Evolutionary conservation across 2,329 filamentous ascomycete genomes (phyloP).

Genomic region (Diplodia mutila): DNA sequence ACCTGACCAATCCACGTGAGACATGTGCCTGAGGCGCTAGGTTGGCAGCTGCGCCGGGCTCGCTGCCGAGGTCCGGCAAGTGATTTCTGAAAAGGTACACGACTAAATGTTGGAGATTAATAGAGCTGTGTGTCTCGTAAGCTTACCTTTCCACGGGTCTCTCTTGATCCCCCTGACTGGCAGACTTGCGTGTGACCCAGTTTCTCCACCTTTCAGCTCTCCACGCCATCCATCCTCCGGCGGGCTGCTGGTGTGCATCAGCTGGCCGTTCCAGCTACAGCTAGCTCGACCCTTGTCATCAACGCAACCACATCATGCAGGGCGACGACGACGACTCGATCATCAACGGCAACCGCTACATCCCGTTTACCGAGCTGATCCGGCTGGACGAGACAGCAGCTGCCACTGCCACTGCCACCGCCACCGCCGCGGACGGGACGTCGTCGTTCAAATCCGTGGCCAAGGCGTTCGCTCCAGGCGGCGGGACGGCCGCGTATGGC

Average conservation of each 20-base stretch:
- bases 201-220: slow-evolving; percentile 13
- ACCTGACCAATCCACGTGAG: not conserved
- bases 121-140: not conserved
- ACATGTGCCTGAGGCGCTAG: not conserved
- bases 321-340: slow-evolving; percentile 9
- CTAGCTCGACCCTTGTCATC: slow-evolving; percentile 19
- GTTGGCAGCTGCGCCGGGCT: too few relatives aligned
- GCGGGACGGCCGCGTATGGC: slow-evolving; percentile 53
- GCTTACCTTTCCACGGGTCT: slow-evolving; percentile 9
- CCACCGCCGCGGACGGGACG: slow-evolving; percentile 41
- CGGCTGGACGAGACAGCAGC: slow-evolving; percentile 40
- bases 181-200: slow-evolving; percentile 8
- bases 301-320: slow-evolving; percentile 13
- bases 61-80: slow-evolving; percentile 11
- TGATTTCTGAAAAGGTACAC: not conserved
- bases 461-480: slow-evolving; percentile 49
- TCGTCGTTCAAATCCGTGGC: slow-evolving; percentile 42
- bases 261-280: not conserved
- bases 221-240: not conserved
- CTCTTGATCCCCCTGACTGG: not conserved
- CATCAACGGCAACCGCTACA: slow-evolving; percentile 27
- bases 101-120: not conserved
- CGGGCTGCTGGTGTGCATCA: slow-evolving; percentile 3
- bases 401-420: too few relatives aligned
- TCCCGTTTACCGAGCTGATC: slow-evolving; percentile 48